phyloP scores from a whole-genome alignment of 371 early-diverging fungal genomes.

The Lichtheimia hyalospora region DNA sequence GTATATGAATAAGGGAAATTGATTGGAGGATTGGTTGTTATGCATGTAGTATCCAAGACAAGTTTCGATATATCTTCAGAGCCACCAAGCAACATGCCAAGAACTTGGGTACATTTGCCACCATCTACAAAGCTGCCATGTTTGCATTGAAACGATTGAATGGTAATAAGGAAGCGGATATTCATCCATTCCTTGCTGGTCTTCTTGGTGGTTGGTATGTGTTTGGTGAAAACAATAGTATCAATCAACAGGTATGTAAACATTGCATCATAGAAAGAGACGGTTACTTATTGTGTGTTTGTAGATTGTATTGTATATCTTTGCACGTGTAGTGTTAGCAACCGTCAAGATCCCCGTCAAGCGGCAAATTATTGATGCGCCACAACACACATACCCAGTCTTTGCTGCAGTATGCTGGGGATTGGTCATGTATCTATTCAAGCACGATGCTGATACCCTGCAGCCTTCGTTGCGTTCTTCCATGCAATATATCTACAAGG shows the following conservation, averaged over 20 bases:
- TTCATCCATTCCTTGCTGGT: slow-evolving; percentile 91
- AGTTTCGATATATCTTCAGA: slow-evolving; percentile 73
- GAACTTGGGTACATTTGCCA: slow-evolving; percentile 90
- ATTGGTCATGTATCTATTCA: slow-evolving; percentile 91
- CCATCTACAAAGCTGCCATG: slow-evolving; percentile 92
- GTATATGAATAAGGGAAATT: too few species aligned
- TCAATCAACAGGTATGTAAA: slow-evolving; percentile 88
- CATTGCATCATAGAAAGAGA: too few species aligned
- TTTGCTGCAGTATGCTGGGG: slow-evolving; percentile 98
- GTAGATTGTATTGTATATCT: slow-evolving; percentile 93
- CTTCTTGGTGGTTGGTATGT: slow-evolving; percentile 91
- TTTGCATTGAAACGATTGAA: slow-evolving; percentile 65
- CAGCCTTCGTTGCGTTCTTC: slow-evolving; percentile 92
- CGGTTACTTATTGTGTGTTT: too few species aligned
- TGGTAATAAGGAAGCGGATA: slow-evolving; percentile 73
- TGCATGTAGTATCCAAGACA: slow-evolving; percentile 55
- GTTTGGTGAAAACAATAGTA: slow-evolving; percentile 91
- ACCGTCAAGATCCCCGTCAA: slow-evolving; percentile 82
- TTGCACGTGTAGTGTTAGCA: slow-evolving; percentile 88
- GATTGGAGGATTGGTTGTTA: neutral
- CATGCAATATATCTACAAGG: slow-evolving; percentile 92
- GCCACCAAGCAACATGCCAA: slow-evolving; percentile 90
- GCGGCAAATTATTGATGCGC: slow-evolving; percentile 68
- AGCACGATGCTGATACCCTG: slow-evolving; percentile 84
- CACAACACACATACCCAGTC: slow-evolving; percentile 81